A percentile compares a stretch with the other conserved stretches of the same genome.
Conservation (phyloP, 2,329 filamentous ascomycete genomes). For the Dothidotthia symphoricarpi region DNA sequence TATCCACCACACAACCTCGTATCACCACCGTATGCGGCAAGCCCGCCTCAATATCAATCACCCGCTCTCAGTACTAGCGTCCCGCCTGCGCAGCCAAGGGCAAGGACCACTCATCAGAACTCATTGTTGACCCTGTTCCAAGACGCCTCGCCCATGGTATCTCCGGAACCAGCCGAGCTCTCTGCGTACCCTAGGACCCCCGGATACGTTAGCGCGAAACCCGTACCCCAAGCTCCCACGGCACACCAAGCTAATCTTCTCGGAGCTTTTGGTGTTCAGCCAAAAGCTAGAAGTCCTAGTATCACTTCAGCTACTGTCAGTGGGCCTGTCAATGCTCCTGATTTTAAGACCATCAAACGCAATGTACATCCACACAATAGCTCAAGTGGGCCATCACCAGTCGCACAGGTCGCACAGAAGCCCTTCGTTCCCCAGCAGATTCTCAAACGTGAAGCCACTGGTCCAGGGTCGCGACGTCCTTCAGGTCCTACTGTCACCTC, state of each 20-base stretch:
- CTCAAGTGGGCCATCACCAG: conserved; percentile 33
- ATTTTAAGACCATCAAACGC: conserved; percentile 42
- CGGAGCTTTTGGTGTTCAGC: conserved; percentile 17
- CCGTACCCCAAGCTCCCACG: conserved; percentile 16
- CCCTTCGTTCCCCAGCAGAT: conserved; percentile 33
- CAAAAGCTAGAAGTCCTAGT: conserved; percentile 11
- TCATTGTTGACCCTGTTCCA: conserved; percentile 49
- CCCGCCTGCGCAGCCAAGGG: conserved; percentile 35
- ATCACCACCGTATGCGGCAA: conserved; percentile 28
- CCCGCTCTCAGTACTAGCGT: conserved; percentile 24
- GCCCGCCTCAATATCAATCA: conserved; percentile 32
- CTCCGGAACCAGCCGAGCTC: conserved; percentile 45
- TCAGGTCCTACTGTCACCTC: conserved; percentile 1
- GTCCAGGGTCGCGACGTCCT: conserved; percentile 6
- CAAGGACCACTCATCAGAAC: conserved; percentile 46
- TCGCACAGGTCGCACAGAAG: conserved; percentile 11
- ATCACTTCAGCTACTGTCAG: conserved; percentile 44
- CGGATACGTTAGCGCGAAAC: conserved; percentile 24
- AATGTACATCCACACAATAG: conserved; percentile 21
- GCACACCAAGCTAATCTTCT: conserved; percentile 20
- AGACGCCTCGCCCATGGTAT: conserved; percentile 27
- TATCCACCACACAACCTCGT: conserved; percentile 23
- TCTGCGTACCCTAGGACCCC: conserved; percentile 46
- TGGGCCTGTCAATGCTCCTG: conserved; percentile 44
- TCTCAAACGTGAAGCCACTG: conserved; percentile 18